A percentile compares a stretch with the other conserved stretches of the same genome.
phyloP scores from a whole-genome alignment of 2,329 filamentous ascomycete species.

The Apiospora arundinis region DNA sequence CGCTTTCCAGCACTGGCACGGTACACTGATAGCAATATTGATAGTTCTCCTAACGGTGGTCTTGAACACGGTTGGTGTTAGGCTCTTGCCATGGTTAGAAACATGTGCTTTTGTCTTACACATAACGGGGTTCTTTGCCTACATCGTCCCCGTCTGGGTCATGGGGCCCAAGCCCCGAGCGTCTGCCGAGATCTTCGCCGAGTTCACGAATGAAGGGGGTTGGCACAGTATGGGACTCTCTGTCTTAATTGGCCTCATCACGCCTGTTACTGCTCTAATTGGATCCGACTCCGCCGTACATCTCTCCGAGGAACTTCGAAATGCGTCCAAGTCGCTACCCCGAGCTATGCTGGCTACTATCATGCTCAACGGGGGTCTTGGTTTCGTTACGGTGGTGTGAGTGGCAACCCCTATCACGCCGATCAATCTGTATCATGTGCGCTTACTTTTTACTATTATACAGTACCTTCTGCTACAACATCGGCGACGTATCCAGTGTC shows the following conservation, averaged over 20 bases:
- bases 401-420: not conserved
- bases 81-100: conserved; percentile 49
- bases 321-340: conserved; percentile 41
- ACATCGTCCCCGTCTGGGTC: conserved; percentile 47
- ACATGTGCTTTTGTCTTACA: conserved; percentile 51
- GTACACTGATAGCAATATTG: conserved; percentile 49
- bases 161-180: conserved; percentile 39
- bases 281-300: conserved; percentile 41
- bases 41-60: conserved; percentile 47
- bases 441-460: conserved; percentile 29
- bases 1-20: conserved; percentile 43
- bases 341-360: conserved; percentile 42
- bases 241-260: conserved; percentile 46
- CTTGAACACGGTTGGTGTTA: conserved; percentile 51
- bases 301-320: conserved; percentile 45
- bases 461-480: conserved; percentile 43
- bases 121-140: conserved; percentile 49
- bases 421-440: not conserved
- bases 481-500: conserved; percentile 40
- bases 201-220: conserved; percentile 41
- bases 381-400: conserved; percentile 34
- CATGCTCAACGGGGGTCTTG: conserved; percentile 41
- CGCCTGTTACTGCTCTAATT: conserved; percentile 43
- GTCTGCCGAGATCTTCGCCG: conserved; percentile 36
- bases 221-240: conserved; percentile 43